phyloP scores from a whole-genome alignment of 257 asterid species.

The Perilla frutescens region DNA sequence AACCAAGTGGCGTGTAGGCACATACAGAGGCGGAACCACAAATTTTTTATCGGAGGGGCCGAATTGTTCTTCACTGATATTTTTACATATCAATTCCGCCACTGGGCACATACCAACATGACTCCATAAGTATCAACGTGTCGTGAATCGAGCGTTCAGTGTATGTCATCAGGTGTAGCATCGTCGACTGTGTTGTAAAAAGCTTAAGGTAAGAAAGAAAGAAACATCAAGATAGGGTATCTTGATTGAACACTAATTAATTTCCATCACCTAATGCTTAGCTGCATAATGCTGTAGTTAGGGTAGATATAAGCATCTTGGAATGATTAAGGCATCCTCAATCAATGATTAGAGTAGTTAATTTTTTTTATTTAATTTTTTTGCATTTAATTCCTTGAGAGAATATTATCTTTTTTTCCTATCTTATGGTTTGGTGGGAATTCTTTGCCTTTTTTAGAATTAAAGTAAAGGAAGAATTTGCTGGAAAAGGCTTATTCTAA shows the following conservation, averaged over 20 bases:
- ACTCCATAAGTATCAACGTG: too few species aligned
- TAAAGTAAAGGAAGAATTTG: neutral
- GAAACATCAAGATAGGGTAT: neutral
- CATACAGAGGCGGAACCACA: too few species aligned
- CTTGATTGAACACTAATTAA: constrained; percentile 5
- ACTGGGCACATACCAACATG: too few species aligned
- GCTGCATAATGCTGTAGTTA: constrained; percentile 40
- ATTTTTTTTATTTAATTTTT: neutral
- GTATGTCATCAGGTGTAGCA: too few species aligned
- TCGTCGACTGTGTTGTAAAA: too few species aligned
- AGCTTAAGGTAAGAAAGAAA: neutral
- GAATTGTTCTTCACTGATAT: too few species aligned
- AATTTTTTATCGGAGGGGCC: too few species aligned
- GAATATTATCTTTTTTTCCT: constrained; percentile 21
- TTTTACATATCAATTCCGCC: too few species aligned
- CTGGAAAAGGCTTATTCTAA: neutral
- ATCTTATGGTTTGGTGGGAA: constrained; percentile 30
- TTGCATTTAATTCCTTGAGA: neutral
- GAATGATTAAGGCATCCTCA: constrained; percentile 28
- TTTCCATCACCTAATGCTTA: constrained; percentile 39
- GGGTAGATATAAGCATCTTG: constrained; percentile 33
- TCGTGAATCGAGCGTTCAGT: too few species aligned
- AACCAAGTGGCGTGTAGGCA: too few species aligned
- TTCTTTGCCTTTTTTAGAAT: constrained; percentile 6
- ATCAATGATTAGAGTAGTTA: constrained; percentile 26